Percentiles rank a stretch among this genome's conserved stretches.
These are phyloP conservation scores for Phycomyces blakesleeanus DNA, from an alignment of 192 early-diverging fungal genomes.

Conservation along the genomic window DNA sequence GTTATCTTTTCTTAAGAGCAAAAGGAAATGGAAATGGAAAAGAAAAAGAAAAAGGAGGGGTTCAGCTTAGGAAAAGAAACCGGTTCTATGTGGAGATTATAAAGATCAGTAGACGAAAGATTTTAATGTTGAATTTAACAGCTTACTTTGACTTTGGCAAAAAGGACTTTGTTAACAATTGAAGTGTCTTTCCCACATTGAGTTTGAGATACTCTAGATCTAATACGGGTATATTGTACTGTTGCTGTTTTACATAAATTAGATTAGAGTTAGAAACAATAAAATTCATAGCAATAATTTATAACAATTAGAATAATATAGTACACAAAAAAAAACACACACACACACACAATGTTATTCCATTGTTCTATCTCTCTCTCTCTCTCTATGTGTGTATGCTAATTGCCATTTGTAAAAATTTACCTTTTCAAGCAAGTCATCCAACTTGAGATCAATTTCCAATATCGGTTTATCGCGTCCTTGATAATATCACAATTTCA, in stretches of 20 bases:
- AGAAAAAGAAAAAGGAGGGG: neutral
- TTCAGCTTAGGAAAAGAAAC: constrained; percentile 19
- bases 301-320: no score
- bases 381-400: neutral
- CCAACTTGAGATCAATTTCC: constrained; percentile 91
- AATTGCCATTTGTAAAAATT: neutral
- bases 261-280: neutral
- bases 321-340: no score
- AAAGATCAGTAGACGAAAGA: neutral
- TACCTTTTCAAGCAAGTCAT: constrained; percentile 75
- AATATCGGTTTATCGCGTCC: constrained; percentile 87
- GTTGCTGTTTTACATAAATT: constrained; percentile 59
- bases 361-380: no score
- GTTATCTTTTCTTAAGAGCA: no score
- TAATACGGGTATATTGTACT: constrained; percentile 74
- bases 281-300: no score
- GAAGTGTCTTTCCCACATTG: constrained; percentile 73
- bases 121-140: neutral
- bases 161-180: constrained; percentile 80
- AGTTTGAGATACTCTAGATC: constrained; percentile 94
- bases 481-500: neutral
- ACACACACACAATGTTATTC: no score
- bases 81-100: constrained; percentile 11
- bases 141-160: constrained; percentile 46
- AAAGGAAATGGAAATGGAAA: neutral